Percentiles rank a stretch among this genome's conserved stretches.
Evolutionary conservation across 2,329 filamentous ascomycete genomes (phyloP).

Genomic region (Xylariomycetidae sp.): DNA sequence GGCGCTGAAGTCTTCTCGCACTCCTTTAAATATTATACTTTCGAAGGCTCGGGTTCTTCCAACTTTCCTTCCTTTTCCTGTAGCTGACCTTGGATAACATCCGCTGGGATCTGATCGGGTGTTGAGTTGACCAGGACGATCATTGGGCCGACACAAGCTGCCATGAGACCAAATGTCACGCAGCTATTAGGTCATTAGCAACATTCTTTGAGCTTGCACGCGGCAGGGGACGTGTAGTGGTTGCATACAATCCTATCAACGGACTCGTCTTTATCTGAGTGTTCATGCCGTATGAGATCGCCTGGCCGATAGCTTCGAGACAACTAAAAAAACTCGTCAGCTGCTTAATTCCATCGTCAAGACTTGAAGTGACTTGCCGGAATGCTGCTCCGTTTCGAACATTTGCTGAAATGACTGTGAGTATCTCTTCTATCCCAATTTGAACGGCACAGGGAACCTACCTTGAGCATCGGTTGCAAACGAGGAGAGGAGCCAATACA

Average conservation of each 20-base stretch:
- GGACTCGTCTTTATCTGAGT: slow-evolving; percentile 33
- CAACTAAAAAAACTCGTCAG: too few species aligned
- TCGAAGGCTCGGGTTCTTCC: too few species aligned
- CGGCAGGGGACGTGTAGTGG: not conserved
- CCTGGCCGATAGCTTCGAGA: slow-evolving; percentile 35
- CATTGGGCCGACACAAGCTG: slow-evolving; percentile 30
- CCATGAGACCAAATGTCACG: slow-evolving; percentile 34
- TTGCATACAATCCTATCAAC: slow-evolving; percentile 33
- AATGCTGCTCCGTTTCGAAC: slow-evolving; percentile 38
- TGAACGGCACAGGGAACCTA: slow-evolving; percentile 11
- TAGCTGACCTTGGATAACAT: too few species aligned
- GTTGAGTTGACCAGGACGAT: slow-evolving; percentile 34
- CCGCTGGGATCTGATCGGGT: slow-evolving; percentile 34
- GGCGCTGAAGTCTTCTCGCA: too few species aligned
- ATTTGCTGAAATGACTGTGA: too few species aligned
- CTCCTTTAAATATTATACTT: too few species aligned
- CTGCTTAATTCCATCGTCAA: too few species aligned
- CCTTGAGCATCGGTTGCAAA: slow-evolving; percentile 37
- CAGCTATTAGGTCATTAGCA: slow-evolving; percentile 20
- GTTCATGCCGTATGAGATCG: slow-evolving; percentile 37
- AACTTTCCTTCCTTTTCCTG: too few species aligned
- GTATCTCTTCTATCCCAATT: too few species aligned
- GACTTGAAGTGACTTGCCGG: too few species aligned
- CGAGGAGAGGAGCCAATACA: slow-evolving; percentile 39
- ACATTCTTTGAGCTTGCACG: too few species aligned